Percentiles rank a stretch among this genome's conserved stretches.
These are phyloP conservation scores for Recurvomyces mirabilis DNA, from an alignment of 495 filamentous ascomycete genomes.

Conservation along the genomic window DNA sequence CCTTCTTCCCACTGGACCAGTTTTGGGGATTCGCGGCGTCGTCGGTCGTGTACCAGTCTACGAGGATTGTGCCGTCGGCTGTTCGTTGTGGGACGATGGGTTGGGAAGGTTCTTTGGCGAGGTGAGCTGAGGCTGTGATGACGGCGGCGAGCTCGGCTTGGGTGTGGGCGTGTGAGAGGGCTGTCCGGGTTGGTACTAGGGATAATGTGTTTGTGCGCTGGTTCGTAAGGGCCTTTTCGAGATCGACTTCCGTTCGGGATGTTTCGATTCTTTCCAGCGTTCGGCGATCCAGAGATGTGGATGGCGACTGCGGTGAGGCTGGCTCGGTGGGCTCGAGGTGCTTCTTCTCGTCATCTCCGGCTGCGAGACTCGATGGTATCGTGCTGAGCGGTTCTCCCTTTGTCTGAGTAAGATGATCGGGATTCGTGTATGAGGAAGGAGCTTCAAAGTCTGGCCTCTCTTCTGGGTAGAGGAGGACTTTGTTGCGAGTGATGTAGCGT, in stretches of 20 bases:
- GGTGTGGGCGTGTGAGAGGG: constrained; percentile 16
- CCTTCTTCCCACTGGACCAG: constrained; percentile 28
- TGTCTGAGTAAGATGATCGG: constrained; percentile 17
- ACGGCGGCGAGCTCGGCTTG: constrained; percentile 20
- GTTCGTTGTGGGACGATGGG: constrained; percentile 23
- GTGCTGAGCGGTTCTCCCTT: not conserved
- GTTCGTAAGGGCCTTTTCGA: constrained; percentile 3
- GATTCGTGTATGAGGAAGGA: constrained; percentile 33
- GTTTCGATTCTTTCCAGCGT: constrained; percentile 14
- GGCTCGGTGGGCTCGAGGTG: constrained; percentile 7
- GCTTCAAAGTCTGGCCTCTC: constrained; percentile 19
- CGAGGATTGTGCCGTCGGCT: constrained; percentile 29
- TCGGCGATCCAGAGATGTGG: not conserved
- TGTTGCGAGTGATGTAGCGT: constrained; percentile 19
- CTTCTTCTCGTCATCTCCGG: constrained; percentile 6
- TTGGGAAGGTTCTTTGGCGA: constrained; percentile 4
- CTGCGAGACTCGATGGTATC: not conserved
- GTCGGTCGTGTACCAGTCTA: constrained; percentile 32
- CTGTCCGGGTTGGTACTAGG: constrained; percentile 12
- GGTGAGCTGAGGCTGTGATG: constrained; percentile 8
- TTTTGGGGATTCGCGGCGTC: constrained; percentile 32
- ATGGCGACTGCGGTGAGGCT: not conserved
- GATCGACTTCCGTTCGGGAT: not conserved
- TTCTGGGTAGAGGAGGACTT: constrained; percentile 21
- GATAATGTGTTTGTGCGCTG: constrained; percentile 1